These are phyloP conservation scores for Yamadazyma siamensis DNA, from an alignment of 1,139 yeast species.

Conservation along the genomic window DNA sequence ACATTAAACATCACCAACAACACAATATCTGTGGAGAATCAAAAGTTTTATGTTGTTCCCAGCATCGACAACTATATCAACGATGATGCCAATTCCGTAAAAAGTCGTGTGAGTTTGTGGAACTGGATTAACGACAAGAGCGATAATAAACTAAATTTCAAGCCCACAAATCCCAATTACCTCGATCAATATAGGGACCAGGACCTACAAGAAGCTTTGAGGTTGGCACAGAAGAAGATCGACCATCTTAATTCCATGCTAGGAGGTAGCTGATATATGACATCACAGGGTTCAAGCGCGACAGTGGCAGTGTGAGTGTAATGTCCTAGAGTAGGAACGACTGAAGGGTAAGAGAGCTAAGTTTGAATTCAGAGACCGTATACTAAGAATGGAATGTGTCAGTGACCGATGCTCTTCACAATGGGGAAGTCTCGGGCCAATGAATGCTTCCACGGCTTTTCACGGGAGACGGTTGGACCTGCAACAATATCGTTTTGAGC, in stretches of 20 bases:
- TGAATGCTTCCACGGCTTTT: too few species aligned
- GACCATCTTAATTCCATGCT: slow-evolving; percentile 20
- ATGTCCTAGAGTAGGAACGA: too few species aligned
- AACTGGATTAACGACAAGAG: slow-evolving; percentile 63
- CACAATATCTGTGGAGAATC: slow-evolving; percentile 4
- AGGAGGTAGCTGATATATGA: too few species aligned
- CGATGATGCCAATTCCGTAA: slow-evolving; percentile 28
- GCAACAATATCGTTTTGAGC: too few species aligned
- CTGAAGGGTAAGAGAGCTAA: too few species aligned
- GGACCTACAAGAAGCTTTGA: slow-evolving; percentile 53
- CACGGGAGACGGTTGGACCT: too few species aligned
- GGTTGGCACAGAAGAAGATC: slow-evolving; percentile 51
- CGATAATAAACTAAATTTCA: slow-evolving; percentile 16
- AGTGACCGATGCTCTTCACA: too few species aligned
- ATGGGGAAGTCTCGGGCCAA: too few species aligned
- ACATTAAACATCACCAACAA: slow-evolving; percentile 4
- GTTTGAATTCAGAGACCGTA: too few species aligned
- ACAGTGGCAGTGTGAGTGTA: too few species aligned
- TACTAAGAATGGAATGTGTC: too few species aligned
- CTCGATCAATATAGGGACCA: slow-evolving; percentile 33
- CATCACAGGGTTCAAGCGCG: too few species aligned
- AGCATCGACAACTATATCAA: slow-evolving; percentile 39
- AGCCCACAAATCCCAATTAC: slow-evolving; percentile 17
- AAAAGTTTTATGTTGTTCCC: slow-evolving; percentile 45
- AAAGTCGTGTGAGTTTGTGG: slow-evolving; percentile 72